These are phyloP conservation scores for Arabidopsis hybrid DNA, from an alignment of 441 rosid genomes.

Conservation along the genomic window DNA sequence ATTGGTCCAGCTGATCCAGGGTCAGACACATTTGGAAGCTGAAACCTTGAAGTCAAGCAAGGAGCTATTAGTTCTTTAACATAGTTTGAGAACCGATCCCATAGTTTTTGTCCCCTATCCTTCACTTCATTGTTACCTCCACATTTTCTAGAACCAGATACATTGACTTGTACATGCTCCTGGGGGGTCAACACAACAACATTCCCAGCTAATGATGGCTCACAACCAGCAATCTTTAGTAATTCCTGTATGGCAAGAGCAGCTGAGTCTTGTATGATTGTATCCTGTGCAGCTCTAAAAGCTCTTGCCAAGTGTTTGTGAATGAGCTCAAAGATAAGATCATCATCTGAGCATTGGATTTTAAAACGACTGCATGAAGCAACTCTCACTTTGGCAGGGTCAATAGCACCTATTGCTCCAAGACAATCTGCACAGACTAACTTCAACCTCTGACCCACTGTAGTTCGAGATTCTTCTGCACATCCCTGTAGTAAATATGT, in stretches of 20 bases:
- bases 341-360: constrained; percentile 99
- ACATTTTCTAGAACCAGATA: constrained; percentile 49
- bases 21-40: constrained; percentile 90
- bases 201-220: constrained; percentile 90
- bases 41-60: constrained; percentile 96
- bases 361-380: constrained; percentile 85
- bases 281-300: constrained; percentile 99
- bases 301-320: constrained; percentile 97
- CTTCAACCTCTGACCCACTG: constrained; percentile 92
- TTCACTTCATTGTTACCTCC: constrained; percentile 54
- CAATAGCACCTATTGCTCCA: constrained; percentile 98
- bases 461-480: constrained; percentile 98
- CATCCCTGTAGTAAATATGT: constrained; percentile 93
- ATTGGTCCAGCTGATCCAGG: constrained; percentile 80
- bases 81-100: constrained; percentile 96
- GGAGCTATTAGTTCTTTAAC: constrained; percentile 99
- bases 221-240: constrained; percentile 98
- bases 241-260: constrained; percentile 99
- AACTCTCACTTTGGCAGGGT: constrained; percentile 95
- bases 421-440: constrained; percentile 96
- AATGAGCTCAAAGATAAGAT: constrained; percentile 97
- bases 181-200: constrained; percentile 56
- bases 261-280: constrained; percentile 95
- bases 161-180: constrained; percentile 44
- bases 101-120: constrained; percentile 89